Base-by-base conservation (phyloP, 805 yeast genomes). In the Cyberlindnera mississippiensis region DNA sequence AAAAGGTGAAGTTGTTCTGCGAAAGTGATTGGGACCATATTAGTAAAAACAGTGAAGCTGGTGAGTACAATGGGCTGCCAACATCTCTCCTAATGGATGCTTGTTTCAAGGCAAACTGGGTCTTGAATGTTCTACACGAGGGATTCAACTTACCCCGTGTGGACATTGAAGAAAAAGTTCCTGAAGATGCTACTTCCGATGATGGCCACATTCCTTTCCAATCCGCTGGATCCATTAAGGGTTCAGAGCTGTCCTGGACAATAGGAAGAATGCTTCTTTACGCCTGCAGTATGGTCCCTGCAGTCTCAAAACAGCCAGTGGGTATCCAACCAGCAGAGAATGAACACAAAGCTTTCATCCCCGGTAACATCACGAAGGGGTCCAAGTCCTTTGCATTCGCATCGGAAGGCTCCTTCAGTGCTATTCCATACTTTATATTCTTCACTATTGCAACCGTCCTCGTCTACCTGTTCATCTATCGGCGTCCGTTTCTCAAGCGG, bases 101-200 rank as follows among this genome's bases (percentile, higher is more conserved):
- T 3, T 93, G 99, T 60, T 93, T 93, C 68, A 93, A 93, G 56
- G 95, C 96, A 5, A 80, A 86, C 43, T 93, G 99, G 98, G 89
- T 93, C 2, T 71, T 89, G 29, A 89, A 85, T 55, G 75, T 93
- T 26, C 64, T 93, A 20, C 96, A 88, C 59, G 96, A 90, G 51
- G 99, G 99, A 0, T 91, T 91, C 59, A 86, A 81, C 18, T 70
- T 93, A 28, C 98, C 99, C 1, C 62, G 90, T 46, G 63, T 77
- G 4, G 87, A 75, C 6, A 52, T 78, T 36, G 87, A 82, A 35
- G 48, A 61, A 14, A 61, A 55, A 31, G 56, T 57, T 46, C 57
- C 56, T 6, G 50, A 57, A 2, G 55, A 49, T 4, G 12, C 10
- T 10, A 18, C 14, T 4, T 5, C 28, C 7, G 58, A 55, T 14